Conservation (phyloP, 139 green algal genomes). For the Ettlia oleoabundans region DNA sequence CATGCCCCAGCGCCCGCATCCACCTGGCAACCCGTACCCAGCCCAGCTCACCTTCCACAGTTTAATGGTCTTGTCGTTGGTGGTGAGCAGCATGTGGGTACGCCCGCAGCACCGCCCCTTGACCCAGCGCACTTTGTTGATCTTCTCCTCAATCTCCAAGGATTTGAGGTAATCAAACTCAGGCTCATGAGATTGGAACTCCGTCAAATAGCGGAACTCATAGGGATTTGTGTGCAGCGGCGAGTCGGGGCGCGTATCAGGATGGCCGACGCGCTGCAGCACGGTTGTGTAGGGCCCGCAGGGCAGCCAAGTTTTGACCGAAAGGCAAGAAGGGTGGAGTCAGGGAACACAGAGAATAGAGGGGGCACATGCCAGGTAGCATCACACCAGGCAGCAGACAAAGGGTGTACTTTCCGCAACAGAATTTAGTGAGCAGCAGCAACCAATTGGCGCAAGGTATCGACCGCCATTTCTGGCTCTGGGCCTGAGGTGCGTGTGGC, state of each 20-base stretch:
- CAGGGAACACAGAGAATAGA: too few relatives aligned
- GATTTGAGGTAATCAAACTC: slow-evolving; percentile 99
- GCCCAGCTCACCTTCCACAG: slow-evolving; percentile 90
- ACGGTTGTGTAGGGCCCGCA: slow-evolving; percentile 18
- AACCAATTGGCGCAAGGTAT: too few relatives aligned
- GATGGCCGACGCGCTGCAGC: slow-evolving; percentile 6
- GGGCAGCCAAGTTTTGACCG: too few relatives aligned
- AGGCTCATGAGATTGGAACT: slow-evolving; percentile 99
- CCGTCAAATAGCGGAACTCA: slow-evolving; percentile 97
- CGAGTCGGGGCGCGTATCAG: slow-evolving; percentile 37
- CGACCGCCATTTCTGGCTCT: too few relatives aligned
- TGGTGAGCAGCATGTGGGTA: slow-evolving; percentile 80
- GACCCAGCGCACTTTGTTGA: slow-evolving; percentile 97
- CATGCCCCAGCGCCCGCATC: neutral
- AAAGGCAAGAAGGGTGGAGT: too few relatives aligned
- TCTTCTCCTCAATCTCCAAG: slow-evolving; percentile 99
- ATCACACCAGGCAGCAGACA: too few relatives aligned
- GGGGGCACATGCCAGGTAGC: too few relatives aligned
- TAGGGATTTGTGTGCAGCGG: slow-evolving; percentile 35
- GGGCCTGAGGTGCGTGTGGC: too few relatives aligned
- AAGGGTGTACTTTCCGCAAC: too few relatives aligned
- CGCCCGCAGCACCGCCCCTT: slow-evolving; percentile 88
- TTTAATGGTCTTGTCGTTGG: slow-evolving; percentile 99
- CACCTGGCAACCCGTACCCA: neutral
- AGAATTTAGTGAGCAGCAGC: too few relatives aligned